Conservation (phyloP, 768 basidiomycete genomes). For the Pleurotus djamor region DNA sequence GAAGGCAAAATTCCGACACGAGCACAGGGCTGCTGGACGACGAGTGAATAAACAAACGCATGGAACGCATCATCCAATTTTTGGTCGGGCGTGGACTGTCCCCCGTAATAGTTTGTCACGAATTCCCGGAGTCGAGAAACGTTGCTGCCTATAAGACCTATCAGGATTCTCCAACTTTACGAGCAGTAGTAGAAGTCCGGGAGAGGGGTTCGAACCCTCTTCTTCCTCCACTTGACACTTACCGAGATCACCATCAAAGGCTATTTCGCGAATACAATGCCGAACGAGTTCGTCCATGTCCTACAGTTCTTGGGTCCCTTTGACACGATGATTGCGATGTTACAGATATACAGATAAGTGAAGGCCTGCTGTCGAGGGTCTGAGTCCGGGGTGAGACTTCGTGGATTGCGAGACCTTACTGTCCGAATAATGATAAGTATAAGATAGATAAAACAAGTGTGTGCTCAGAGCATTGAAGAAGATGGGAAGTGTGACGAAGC, state of each 20-base stretch:
- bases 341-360: no score
- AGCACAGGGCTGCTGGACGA: slow-evolving; percentile 74
- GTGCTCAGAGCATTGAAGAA: not conserved
- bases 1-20: slow-evolving; percentile 69
- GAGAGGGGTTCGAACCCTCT: slow-evolving; percentile 44
- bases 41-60: slow-evolving; percentile 79
- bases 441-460: not conserved
- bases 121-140: slow-evolving; percentile 72
- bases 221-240: slow-evolving; percentile 25
- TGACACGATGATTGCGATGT: not conserved
- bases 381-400: not conserved
- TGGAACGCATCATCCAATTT: slow-evolving; percentile 73
- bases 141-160: slow-evolving; percentile 57
- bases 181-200: slow-evolving; percentile 11
- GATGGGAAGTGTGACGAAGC: not conserved
- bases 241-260: slow-evolving; percentile 92
- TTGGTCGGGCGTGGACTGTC: slow-evolving; percentile 34
- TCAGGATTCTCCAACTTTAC: slow-evolving; percentile 11
- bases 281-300: slow-evolving; percentile 84
- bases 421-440: not conserved
- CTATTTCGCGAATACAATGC: slow-evolving; percentile 81
- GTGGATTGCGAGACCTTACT: not conserved
- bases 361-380: no score
- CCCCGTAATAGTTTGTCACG: slow-evolving; percentile 61
- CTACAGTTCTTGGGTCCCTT: not conserved